Evolutionary conservation across 2,329 filamentous ascomycete genomes (phyloP), one percentile per base, ranked within the genome.

Genomic region (Cladosporium halotolerans): DNA sequence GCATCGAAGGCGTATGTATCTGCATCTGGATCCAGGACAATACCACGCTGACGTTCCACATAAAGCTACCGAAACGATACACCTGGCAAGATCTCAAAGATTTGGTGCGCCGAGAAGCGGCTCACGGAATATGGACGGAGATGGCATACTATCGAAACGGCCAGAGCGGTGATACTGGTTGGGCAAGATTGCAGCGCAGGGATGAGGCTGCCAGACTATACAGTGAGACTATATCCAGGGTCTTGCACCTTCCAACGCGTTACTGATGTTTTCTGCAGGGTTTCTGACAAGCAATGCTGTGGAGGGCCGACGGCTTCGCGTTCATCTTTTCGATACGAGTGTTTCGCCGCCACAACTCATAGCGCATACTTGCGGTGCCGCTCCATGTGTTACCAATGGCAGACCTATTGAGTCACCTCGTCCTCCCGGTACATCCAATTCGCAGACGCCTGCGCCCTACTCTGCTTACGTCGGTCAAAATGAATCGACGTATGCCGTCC

Each of bases 21-120:
- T 11, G 23, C 33, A 16, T 8, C 8, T 39, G 36, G n/a, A n/a
- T 16, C 4, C 28, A 16, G 3, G 5, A 14, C 42, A 16, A 28
- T 34, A 8, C 6, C 11, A 42, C 39, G 28, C 48, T 51, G 40
- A 51, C 48, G 40, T 43, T 28, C 13, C n/a, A 44, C 41, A 16
- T 49, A 9, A 23, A 66, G 65, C 58, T 67, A 23, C 64, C 63
- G 32, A 44, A 40, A 31, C 45, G 52, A 31, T 66, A 62, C 55
- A 66, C 63, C 34, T 67, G 65, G 65, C 63, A 66, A 48, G 59
- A 66, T 45, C 47, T 66, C 23, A 67, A 67, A 51, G 65, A 67
- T 52, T 54, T 66, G 10, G 60, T 66, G 16, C 62, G 55, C 18
- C 28, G 39, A 38, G 33, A 59, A 42, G 64, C 63, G 14, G 55